Evolutionary conservation across 2,329 filamentous ascomycete species (phyloP).

Genomic region (Aspergillus arachidicola): DNA sequence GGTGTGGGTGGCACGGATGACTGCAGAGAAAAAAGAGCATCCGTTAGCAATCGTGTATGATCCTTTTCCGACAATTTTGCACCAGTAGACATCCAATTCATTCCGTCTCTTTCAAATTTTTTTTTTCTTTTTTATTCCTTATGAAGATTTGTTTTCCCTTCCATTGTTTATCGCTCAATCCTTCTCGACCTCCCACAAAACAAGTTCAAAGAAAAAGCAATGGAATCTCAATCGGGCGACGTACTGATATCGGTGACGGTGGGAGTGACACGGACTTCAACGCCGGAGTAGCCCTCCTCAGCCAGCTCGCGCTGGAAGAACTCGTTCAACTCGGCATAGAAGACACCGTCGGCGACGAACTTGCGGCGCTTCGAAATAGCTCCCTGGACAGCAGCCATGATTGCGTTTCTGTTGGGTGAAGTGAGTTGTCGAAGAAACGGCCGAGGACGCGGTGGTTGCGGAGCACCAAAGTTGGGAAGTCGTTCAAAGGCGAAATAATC

Average conservation of each 20-base stretch:
- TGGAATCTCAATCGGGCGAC: conserved; percentile 33
- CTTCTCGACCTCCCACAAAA: neutral
- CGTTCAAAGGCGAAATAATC: conserved; percentile 34
- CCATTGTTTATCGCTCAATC: neutral
- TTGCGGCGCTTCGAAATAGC: conserved; percentile 59
- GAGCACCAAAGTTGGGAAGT: conserved; percentile 30
- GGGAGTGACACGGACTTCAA: conserved; percentile 99
- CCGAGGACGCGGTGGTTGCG: conserved; percentile 32
- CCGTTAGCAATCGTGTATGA: conserved; percentile 35
- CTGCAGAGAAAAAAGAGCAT: conserved; percentile 38
- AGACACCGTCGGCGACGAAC: conserved; percentile 97
- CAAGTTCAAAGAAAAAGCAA: conserved; percentile 17
- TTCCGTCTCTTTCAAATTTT: conserved; percentile 9
- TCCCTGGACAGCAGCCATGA: conserved; percentile 55
- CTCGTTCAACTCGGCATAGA: conserved; percentile 99
- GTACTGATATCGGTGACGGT: conserved; percentile 98
- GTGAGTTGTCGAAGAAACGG: conserved; percentile 39
- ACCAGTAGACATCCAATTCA: conserved; percentile 5
- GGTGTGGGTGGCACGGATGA: conserved; percentile 99
- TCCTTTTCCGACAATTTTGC: conserved; percentile 9
- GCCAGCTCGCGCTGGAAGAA: conserved; percentile 99
- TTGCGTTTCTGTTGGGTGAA: conserved; percentile 41
- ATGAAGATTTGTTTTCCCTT: neutral
- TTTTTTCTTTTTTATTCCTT: neutral
- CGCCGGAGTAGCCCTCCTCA: conserved; percentile 99